These are phyloP conservation scores for Suillus variegatus DNA, from an alignment of 768 basidiomycete genomes.

Conservation along the genomic window DNA sequence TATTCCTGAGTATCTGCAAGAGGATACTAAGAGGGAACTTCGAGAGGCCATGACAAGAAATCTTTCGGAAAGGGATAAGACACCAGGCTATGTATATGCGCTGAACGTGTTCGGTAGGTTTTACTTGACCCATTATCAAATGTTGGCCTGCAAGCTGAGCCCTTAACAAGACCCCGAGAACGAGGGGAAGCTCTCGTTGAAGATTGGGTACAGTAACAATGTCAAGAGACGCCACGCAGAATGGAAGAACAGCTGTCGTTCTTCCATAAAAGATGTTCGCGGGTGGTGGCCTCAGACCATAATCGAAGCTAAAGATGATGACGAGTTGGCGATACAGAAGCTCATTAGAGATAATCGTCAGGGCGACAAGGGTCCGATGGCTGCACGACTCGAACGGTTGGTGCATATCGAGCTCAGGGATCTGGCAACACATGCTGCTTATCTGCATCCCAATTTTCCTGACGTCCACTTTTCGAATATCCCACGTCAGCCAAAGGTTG, in stretches of 20 bases:
- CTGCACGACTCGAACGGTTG: constrained; percentile 74
- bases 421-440: constrained; percentile 54
- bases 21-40: constrained; percentile 58
- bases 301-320: constrained; percentile 36
- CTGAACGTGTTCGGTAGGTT: constrained; percentile 45
- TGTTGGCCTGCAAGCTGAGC: not conserved
- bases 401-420: constrained; percentile 82
- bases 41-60: constrained; percentile 53
- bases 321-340: constrained; percentile 41
- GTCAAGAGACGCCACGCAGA: constrained; percentile 71
- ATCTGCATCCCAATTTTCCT: constrained; percentile 56
- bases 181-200: constrained; percentile 55
- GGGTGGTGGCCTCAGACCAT: constrained; percentile 71
- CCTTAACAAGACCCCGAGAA: constrained; percentile 28
- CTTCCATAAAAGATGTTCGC: constrained; percentile 69
- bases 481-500: constrained; percentile 15
- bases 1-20: constrained; percentile 65
- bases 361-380: constrained; percentile 62
- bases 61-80: constrained; percentile 65
- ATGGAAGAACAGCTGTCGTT: constrained; percentile 80
- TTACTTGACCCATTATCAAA: constrained; percentile 8
- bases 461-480: constrained; percentile 33
- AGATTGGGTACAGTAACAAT: constrained; percentile 78
- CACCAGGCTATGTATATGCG: constrained; percentile 86
- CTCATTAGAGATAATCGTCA: constrained; percentile 65